Conservation (phyloP, 345 rosid species). For the Dimocarpus longan region DNA sequence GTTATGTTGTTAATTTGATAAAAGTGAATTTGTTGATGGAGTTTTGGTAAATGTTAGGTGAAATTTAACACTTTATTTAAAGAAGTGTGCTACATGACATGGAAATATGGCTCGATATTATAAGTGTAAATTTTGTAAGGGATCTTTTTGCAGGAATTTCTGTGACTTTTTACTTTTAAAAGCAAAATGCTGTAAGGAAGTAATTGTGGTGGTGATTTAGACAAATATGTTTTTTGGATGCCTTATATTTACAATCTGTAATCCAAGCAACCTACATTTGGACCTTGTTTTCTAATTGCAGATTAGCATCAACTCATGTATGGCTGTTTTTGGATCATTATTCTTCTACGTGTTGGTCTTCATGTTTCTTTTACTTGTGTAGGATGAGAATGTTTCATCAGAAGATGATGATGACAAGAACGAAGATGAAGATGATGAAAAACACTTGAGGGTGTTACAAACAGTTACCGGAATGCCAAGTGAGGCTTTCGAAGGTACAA, state of each 20-base stretch:
- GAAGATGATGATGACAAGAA: constrained; percentile 46
- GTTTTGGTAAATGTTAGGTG: too few species aligned
- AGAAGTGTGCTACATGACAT: too few species aligned
- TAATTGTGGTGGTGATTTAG: too few species aligned
- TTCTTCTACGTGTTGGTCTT: not conserved
- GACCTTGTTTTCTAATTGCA: not conserved
- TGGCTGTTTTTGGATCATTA: not conserved
- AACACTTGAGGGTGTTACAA: constrained; percentile 80
- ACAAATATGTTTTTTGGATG: not conserved
- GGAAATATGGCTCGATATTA: too few species aligned
- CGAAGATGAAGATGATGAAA: constrained; percentile 57
- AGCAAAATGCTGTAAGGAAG: too few species aligned
- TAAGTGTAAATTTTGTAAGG: too few species aligned
- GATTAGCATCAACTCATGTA: too few species aligned
- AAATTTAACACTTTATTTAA: too few species aligned
- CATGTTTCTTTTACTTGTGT: constrained; percentile 15
- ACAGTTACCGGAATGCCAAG: constrained; percentile 81
- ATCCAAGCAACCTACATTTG: not conserved
- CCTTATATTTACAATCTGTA: not conserved
- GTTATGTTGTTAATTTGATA: not conserved
- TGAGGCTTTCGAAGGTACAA: constrained; percentile 75
- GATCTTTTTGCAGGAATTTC: too few species aligned
- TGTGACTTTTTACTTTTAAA: too few species aligned
- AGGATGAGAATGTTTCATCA: constrained; percentile 80
- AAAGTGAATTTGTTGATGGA: not conserved